Evolutionary conservation across 805 yeast genomes (phyloP), one percentile per base, ranked within the genome.

Genomic region (Cyberlindnera lachancei): DNA sequence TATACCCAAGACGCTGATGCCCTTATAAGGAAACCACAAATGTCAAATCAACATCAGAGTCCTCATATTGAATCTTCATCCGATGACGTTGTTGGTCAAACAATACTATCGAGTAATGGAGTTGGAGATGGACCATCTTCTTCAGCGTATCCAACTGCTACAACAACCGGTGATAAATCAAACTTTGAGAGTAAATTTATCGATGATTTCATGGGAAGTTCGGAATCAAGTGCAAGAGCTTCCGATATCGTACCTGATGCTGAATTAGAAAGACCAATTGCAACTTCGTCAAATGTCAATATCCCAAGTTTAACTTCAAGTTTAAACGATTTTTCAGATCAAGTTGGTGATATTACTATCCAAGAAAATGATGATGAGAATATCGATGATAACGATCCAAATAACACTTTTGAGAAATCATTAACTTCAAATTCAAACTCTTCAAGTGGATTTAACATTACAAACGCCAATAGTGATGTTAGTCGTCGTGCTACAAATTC

Each of bases 221-320:
- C 24, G 13, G 18, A 20, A 18, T 20, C 34, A 2, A 29, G 35
- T 11, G 35, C 34, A 5, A 36, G 27, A 10, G 35, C 19, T 11
- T 37, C 42, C 5, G 14, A 24, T 15, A 46, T 41, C 9, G 35
- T 21, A 1, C 37, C 42, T 6, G 14, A 24, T 15, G 46, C 41
- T 11, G 35, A 23, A 1, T 36, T 42, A 23, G 53, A 46, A 15
- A 46, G 44, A 18, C 55, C 55, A 15, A 48, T 50, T 25, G 55
- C 55, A 9, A 34, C 53, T 3, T 50, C 55, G 2, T 49, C 55
- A 12, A 50, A 50, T 29, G 31, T 50, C 10, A 48, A 50, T 30
- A 44, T 50, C 12, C 29, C 53, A 15, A 46, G 49, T 13, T 23
- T 46, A 25, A 35, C 34, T 15, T 42, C 52, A 2, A 44, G 46